Base-by-base conservation (phyloP, 805 yeast genomes). In the Lipomyces japonicus region DNA sequence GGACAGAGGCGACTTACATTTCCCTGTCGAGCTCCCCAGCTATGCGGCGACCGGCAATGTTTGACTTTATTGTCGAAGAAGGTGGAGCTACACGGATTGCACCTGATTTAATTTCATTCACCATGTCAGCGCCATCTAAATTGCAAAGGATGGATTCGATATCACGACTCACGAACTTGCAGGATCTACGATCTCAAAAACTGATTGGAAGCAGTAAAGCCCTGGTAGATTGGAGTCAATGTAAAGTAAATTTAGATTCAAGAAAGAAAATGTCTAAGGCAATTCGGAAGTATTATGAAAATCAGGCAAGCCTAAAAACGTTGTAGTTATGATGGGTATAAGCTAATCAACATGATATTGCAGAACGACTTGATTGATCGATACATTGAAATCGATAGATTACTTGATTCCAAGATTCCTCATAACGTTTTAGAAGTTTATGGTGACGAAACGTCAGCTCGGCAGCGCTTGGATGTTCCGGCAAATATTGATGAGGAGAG, bases 331-430 rank as follows among this genome's bases (percentile, higher is more conserved):
- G n/a, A n/a, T n/a, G n/a, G n/a, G n/a, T n/a, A n/a, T n/a, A n/a
- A n/a, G n/a, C n/a, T n/a, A n/a, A n/a, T n/a, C n/a, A n/a, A n/a
- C n/a, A 18, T 12, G 14, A 21, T 5, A 25, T 41, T 63, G 9
- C 89, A 84, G 67, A 85, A 85, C 63, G 77, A 72, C 36, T 63
- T 80, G 46, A 77, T 85, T 43, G 77, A 74, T 23, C 70, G 78
- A 42, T 82, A 77, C 60, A 64, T 65, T 30, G 83, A 78, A 48
- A 78, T 85, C 25, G 95, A 85, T 63, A 70, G 72, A 43, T 69
- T 84, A 42, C 71, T 85, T 40, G 91, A 84, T 61, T 77, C 87
- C 3, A 89, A 89, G 1, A 74, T 85, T 50, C 86, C 81, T 56
- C 72, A 74, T 53, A 73, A 76, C 38, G 79, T 85, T 79, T 71